phyloP scores from a whole-genome alignment of 2,329 filamentous ascomycete species.

The Pseudopithomyces chartarum region DNA sequence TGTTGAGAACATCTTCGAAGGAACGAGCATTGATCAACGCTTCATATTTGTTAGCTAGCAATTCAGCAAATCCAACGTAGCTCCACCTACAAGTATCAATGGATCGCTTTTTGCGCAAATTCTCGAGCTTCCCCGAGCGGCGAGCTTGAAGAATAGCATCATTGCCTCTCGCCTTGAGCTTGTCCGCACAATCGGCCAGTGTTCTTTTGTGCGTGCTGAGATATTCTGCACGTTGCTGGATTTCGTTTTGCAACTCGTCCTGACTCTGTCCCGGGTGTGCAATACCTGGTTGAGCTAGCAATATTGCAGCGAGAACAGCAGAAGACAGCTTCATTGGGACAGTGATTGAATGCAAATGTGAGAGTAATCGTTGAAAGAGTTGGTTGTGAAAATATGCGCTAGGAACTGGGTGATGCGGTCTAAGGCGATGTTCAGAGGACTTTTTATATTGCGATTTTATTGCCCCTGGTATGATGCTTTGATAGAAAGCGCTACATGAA shows the following conservation, averaged over 20 bases:
- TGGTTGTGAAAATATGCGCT: background rate
- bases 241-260: slow-evolving; percentile 41
- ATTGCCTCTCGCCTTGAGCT: slow-evolving; percentile 46
- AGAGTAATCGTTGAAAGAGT: background rate
- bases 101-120: slow-evolving; percentile 46
- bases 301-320: slow-evolving; percentile 14
- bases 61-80: background rate
- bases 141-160: slow-evolving; percentile 50
- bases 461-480: too few species aligned
- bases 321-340: background rate
- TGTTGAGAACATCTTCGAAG: slow-evolving; percentile 31
- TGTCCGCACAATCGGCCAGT: slow-evolving; percentile 48
- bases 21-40: slow-evolving; percentile 35
- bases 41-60: slow-evolving; percentile 18
- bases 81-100: slow-evolving; percentile 6
- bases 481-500: background rate
- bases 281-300: slow-evolving; percentile 32
- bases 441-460: background rate
- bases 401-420: background rate
- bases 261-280: slow-evolving; percentile 47
- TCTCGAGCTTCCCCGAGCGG: slow-evolving; percentile 46
- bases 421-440: background rate
- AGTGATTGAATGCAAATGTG: background rate
- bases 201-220: slow-evolving; percentile 45
- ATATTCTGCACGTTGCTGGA: slow-evolving; percentile 43